Conservation (phyloP, 1,284 basidiomycete genomes). For the Cryptococcus sp. region DNA sequence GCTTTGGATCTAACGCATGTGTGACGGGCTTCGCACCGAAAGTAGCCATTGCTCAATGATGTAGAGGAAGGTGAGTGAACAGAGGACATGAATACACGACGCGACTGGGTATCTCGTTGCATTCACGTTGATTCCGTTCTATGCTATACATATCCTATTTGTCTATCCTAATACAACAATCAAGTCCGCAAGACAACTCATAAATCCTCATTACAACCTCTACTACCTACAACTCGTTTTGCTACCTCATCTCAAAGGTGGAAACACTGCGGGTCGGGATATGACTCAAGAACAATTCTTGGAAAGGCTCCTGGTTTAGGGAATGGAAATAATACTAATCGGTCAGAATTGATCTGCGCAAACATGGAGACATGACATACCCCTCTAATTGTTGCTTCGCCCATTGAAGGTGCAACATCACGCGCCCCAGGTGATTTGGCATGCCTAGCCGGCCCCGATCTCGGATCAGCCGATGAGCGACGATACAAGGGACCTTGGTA, state of each 20-base stretch:
- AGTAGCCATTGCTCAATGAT: constrained; percentile 12
- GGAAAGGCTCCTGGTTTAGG: constrained; percentile 47
- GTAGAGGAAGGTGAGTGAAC: background rate
- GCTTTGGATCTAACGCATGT: constrained; percentile 53
- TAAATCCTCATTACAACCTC: background rate
- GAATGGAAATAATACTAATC: constrained; percentile 78
- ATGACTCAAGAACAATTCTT: constrained; percentile 51
- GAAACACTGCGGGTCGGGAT: constrained; percentile 36
- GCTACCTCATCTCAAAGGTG: constrained; percentile 49
- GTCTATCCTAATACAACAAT: background rate
- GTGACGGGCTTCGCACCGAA: constrained; percentile 21
- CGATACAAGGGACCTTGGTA: constrained; percentile 3
- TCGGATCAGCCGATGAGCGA: constrained; percentile 15
- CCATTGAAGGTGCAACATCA: constrained; percentile 2
- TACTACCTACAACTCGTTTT: background rate
- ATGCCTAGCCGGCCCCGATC: background rate
- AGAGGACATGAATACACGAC: background rate
- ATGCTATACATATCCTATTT: background rate
- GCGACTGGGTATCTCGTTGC: background rate
- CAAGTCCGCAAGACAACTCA: background rate
- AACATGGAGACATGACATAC: no score
- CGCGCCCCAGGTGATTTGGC: background rate
- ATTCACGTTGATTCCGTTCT: background rate
- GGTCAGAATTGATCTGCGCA: background rate
- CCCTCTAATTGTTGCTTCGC: constrained; percentile 41